Conservation (phyloP, 2,329 filamentous ascomycete genomes). For the Aspergillus awamori region DNA sequence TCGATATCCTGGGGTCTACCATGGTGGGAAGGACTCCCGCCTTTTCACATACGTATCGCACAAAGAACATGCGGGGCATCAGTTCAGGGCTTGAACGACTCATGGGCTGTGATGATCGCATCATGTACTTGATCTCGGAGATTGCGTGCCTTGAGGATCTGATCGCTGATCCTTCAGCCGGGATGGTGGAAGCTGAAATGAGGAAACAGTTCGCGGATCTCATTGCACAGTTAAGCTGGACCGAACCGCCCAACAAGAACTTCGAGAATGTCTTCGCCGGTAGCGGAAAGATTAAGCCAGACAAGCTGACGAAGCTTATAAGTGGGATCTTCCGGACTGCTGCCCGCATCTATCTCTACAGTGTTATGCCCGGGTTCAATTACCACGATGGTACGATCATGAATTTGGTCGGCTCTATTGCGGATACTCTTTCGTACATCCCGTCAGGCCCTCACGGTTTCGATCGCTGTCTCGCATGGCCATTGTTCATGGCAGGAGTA, state of each 20-base stretch:
- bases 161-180: conserved; percentile 37
- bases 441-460: conserved; percentile 79
- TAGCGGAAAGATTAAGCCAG: conserved; percentile 63
- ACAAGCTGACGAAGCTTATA: conserved; percentile 83
- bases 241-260: conserved; percentile 64
- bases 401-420: conserved; percentile 73
- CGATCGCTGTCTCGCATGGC: conserved; percentile 90
- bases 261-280: conserved; percentile 27
- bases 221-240: conserved; percentile 79
- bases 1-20: conserved; percentile 91
- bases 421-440: conserved; percentile 72
- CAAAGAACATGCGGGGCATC: conserved; percentile 72
- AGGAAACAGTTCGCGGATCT: conserved; percentile 85
- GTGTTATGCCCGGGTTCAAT: conserved; percentile 83
- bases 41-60: conserved; percentile 89
- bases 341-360: conserved; percentile 91
- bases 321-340: conserved; percentile 87
- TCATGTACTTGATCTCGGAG: conserved; percentile 98
- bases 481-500: conserved; percentile 82
- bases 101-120: conserved; percentile 94
- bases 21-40: conserved; percentile 83
- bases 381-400: conserved; percentile 71
- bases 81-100: conserved; percentile 79
- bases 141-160: conserved; percentile 92
- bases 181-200: conserved; percentile 66